Evolutionary conservation across 2,329 filamentous ascomycete genomes (phyloP), one percentile per base, ranked within the genome.

Genomic region (Chaetomium olivaceum): DNA sequence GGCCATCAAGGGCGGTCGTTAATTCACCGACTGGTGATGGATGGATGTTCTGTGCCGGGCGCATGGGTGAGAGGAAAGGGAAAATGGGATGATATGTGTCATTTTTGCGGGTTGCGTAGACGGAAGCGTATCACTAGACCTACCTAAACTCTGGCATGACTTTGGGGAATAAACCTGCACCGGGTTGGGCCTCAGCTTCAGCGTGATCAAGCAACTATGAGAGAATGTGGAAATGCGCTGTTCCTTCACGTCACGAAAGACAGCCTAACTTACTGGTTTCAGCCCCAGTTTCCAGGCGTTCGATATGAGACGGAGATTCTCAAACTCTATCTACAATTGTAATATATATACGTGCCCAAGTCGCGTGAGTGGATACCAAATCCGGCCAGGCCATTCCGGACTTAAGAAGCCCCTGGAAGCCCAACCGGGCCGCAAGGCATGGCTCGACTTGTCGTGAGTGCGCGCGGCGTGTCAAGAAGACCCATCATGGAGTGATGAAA

Each of bases 1-100:
- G 72, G 84, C 85, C 25, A 83, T 84, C 79, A 86, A 78, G 82
- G 77, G 78, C 11, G 79, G 79, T 27, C 77, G 78, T 11, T 66
- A 52, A 11, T 31, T 8, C 4, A 1, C 23, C 2, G n/a, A 8
- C n/a, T 21, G 9, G n/a, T 21, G 21, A 23, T 57, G n/a, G 54
- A 9, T 57, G n/a, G 54, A 9, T 25, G 29, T 12, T 25, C 29
- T 31, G 2, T 19, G 5, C 33, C 16, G 36, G 51, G 39, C 59
- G 29, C 43, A 54, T 25, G 31, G 58, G 46, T 12, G 6, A 52
- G n/a, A 39, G 29, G 11, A 50, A 27, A 27, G 4, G 51, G 25
- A 31, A n/a, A n/a, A 25, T 25, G 51, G 51, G 25, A 31, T 11
- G 14, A 54, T 16, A 27, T 14, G 4, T 54, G 4, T 19, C 12